Conservation (phyloP, 371 early-diverging fungal species). For the Apophysomyces elegans region DNA sequence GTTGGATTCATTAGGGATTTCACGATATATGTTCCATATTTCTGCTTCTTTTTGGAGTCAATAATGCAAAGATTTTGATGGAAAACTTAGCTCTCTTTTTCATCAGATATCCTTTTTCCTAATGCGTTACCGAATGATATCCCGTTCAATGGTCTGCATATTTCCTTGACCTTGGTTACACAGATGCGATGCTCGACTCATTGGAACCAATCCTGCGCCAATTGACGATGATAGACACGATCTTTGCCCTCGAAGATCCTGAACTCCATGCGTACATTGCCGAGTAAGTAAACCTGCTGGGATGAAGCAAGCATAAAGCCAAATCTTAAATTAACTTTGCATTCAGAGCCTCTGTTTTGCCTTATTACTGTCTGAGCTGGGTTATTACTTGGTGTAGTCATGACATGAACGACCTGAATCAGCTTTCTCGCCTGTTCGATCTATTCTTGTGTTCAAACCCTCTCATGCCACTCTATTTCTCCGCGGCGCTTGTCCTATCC, state of each 20-base stretch:
- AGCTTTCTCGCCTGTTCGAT: conserved; percentile 74
- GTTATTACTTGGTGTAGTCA: conserved; percentile 90
- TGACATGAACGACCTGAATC: conserved; percentile 61
- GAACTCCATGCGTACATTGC: conserved; percentile 53
- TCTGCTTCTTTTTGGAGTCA: conserved; percentile 59
- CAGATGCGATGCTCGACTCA: conserved; percentile 67
- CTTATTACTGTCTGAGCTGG: conserved; percentile 84
- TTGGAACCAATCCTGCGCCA: conserved; percentile 65
- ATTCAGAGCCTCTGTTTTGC: conserved; percentile 64
- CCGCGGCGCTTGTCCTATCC: conserved; percentile 68
- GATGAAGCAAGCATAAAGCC: not conserved
- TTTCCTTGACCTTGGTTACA: conserved; percentile 24
- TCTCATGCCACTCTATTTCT: conserved; percentile 74
- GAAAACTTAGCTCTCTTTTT: conserved; percentile 62
- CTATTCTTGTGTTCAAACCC: conserved; percentile 75
- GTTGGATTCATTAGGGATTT: conserved; percentile 54
- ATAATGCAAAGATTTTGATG: conserved; percentile 50
- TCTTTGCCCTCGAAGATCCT: conserved; percentile 57
- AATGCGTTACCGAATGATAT: not conserved
- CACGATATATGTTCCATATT: conserved; percentile 74
- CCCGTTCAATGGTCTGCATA: not conserved
- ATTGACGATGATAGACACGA: conserved; percentile 53
- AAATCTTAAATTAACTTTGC: not conserved
- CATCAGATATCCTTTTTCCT: conserved; percentile 59
- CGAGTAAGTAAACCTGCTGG: conserved; percentile 31